Evolutionary conservation across 2,329 filamentous ascomycete species (phyloP).

Genomic region (Dryadomyces quercus-mongolicae): DNA sequence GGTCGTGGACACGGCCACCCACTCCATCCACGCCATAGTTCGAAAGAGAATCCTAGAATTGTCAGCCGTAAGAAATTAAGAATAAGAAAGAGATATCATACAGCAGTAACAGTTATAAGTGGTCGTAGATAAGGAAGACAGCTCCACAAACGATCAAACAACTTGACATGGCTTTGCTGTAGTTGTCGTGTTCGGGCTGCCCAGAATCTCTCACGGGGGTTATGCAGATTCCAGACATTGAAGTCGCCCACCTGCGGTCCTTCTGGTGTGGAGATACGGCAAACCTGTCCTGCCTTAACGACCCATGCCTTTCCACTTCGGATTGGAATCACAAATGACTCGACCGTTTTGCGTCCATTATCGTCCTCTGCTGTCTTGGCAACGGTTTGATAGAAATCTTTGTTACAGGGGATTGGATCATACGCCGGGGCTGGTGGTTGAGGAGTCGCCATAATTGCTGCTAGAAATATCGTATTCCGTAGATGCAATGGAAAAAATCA

Average conservation of each 20-base stretch:
- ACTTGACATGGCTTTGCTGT: slow-evolving; percentile 61
- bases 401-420: slow-evolving; percentile 23
- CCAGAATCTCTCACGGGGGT: slow-evolving; percentile 75
- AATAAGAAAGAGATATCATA: neutral
- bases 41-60: slow-evolving; percentile 43
- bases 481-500: no score
- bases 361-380: slow-evolving; percentile 20
- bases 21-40: slow-evolving; percentile 49
- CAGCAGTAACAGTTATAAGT: slow-evolving; percentile 52
- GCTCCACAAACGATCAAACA: slow-evolving; percentile 66
- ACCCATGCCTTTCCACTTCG: slow-evolving; percentile 64
- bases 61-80: no score
- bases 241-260: slow-evolving; percentile 76
- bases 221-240: slow-evolving; percentile 68
- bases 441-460: neutral
- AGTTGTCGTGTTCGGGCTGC: slow-evolving; percentile 67
- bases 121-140: slow-evolving; percentile 66
- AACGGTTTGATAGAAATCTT: slow-evolving; percentile 46
- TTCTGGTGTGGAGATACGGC: slow-evolving; percentile 61
- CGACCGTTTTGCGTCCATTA: slow-evolving; percentile 26
- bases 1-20: slow-evolving; percentile 61
- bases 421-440: slow-evolving; percentile 1
- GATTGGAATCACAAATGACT: slow-evolving; percentile 55
- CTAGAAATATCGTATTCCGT: no score
- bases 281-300: slow-evolving; percentile 54